Evolutionary conservation across 352 stramenopile genomes (phyloP).

Genomic region (Pythium scleroteichum): DNA sequence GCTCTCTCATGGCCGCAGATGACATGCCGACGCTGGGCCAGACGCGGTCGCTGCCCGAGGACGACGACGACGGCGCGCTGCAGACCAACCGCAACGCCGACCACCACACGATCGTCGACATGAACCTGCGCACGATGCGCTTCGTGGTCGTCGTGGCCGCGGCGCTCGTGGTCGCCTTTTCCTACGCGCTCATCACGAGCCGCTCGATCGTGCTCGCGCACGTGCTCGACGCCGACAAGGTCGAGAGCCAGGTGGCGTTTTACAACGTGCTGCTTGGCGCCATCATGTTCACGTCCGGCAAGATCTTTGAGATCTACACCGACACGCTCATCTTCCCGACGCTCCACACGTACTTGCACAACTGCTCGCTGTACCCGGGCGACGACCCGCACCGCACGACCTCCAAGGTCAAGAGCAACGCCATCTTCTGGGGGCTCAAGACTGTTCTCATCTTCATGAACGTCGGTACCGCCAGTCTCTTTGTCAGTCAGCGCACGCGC

Average conservation of each 20-base stretch:
- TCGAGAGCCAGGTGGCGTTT: conserved; percentile 33
- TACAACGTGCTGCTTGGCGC: conserved; percentile 56
- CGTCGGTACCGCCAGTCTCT: conserved; percentile 57
- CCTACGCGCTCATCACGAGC: conserved; percentile 45
- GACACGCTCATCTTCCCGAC: conserved; percentile 65
- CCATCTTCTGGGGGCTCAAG: conserved; percentile 64
- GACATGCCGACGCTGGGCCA: conserved; percentile 19
- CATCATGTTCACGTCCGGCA: conserved; percentile 47
- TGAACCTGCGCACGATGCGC: conserved; percentile 45
- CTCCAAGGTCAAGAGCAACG: conserved; percentile 40
- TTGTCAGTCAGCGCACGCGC: conserved; percentile 39
- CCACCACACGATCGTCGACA: conserved; percentile 62
- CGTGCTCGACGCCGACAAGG: neutral
- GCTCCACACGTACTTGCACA: conserved; percentile 58
- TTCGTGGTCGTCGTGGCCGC: conserved; percentile 42
- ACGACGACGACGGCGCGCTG: conserved; percentile 4
- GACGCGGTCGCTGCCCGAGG: conserved; percentile 7
- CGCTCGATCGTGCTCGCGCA: conserved; percentile 33
- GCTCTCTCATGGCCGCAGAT: neutral
- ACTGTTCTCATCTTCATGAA: conserved; percentile 69
- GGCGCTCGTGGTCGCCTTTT: conserved; percentile 40
- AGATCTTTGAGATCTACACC: conserved; percentile 59
- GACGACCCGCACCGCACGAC: conserved; percentile 53
- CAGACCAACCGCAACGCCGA: conserved; percentile 49
- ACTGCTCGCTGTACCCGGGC: conserved; percentile 54